Evolutionary conservation across 139 green algal genomes (phyloP).

Genomic region (Astrephomene gubernaculifera): DNA sequence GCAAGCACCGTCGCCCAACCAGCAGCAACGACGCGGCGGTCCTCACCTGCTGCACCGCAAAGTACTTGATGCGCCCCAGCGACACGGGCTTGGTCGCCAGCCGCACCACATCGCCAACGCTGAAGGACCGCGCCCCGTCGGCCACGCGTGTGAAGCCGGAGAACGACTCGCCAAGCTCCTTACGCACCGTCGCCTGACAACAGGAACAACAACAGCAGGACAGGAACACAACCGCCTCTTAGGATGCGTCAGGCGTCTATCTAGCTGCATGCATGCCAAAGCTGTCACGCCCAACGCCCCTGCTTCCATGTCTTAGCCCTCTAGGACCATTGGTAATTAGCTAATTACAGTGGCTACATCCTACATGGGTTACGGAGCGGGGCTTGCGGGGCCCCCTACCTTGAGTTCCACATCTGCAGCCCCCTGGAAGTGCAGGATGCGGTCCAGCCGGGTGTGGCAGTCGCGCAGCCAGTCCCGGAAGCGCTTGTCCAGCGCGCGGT

Average conservation of each 20-base stretch:
- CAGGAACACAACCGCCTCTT: too few species aligned
- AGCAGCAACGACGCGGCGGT: neutral
- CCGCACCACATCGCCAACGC: conserved; percentile 67
- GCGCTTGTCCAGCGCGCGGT: conserved; percentile 69
- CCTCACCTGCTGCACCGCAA: conserved; percentile 66
- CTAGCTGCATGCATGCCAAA: too few species aligned
- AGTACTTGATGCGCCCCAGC: conserved; percentile 68
- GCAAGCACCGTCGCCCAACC: neutral
- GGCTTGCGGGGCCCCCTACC: too few species aligned
- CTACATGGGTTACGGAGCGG: too few species aligned
- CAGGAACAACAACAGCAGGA: too few species aligned
- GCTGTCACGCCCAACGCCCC: too few species aligned
- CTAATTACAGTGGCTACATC: too few species aligned
- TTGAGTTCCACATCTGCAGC: conserved; percentile 58
- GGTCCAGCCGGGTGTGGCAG: conserved; percentile 81
- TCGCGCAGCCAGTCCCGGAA: conserved; percentile 77
- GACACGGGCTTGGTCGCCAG: conserved; percentile 68
- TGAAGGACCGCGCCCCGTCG: conserved; percentile 56
- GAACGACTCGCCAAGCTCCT: conserved; percentile 57
- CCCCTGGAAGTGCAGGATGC: conserved; percentile 66
- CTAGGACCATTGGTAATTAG: too few species aligned
- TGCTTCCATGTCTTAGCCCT: too few species aligned
- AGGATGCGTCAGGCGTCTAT: too few species aligned
- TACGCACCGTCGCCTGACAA: conserved; percentile 54
- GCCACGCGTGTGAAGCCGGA: conserved; percentile 74